Evolutionary conservation across 2,329 filamentous ascomycete genomes (phyloP), one percentile per base, ranked within the genome.

Genomic region (Sordariomycetes sp.): DNA sequence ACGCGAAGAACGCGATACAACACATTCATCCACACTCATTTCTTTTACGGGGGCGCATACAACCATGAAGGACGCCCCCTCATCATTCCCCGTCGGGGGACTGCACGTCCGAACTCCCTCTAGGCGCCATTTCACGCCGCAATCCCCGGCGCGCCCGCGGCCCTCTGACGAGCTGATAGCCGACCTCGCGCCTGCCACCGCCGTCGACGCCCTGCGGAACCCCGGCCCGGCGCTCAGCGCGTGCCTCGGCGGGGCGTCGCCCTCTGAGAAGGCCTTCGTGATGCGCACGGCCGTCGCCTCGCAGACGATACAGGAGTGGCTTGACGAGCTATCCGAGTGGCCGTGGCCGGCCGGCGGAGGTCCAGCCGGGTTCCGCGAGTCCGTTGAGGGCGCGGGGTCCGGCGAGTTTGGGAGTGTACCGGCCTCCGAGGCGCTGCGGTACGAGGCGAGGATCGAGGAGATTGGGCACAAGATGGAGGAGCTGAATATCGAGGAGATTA

Each of bases 401-500:
- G 28, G 48, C 32, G 13, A 58, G 57, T 42, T 22, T n/a, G 58
- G 91, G 5, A 87, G 87, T 65, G 71, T 97, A 39, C 80, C 81
- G 0, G 78, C 79, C 2, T 69, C 75, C 17, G 77, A 87, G 42
- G 82, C 95, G 1, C 70, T 78, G 53, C 72, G 74, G 54, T 91
- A 94, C 68, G 87, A 94, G 64, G 72, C 69, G 58, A 82, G 91
- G 45, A 76, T 95, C 13, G 85, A 88, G 56, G 81, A 87, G 61
- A 95, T 97, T 59, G 77, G 75, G 15, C 74, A 77, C 52, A 83
- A 84, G 58, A 74, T 94, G 72, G 81, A 87, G 58, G 77, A 80
- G 45, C 74, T 94, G 55, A 81, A 88, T 57, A 75, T 95, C 45
- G 89, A 97, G 65, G 90, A 95, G 61, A 84, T 99, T 67, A 97